A percentile compares a stretch with the other conserved stretches of the same genome.
phyloP scores from a whole-genome alignment of 257 asterid genomes.

The Solanum sitiens region DNA sequence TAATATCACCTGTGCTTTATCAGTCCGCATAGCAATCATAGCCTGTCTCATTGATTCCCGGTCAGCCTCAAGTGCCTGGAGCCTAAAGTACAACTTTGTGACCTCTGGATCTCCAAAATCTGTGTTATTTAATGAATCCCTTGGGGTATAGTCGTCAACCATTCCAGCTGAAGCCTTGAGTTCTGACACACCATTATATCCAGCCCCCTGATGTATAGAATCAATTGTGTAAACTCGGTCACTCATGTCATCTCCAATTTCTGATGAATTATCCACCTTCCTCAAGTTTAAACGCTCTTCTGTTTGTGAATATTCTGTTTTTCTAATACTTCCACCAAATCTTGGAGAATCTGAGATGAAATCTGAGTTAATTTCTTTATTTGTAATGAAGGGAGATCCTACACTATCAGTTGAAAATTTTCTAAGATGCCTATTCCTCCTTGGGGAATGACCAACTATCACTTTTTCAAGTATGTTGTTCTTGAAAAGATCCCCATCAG shows the following conservation, averaged over 20 bases:
- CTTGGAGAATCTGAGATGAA: constrained; percentile 47
- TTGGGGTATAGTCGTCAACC: constrained; percentile 55
- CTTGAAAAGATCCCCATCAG: constrained; percentile 46
- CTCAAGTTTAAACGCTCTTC: constrained; percentile 44
- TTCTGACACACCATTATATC: constrained; percentile 23
- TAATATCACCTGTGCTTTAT: constrained; percentile 79
- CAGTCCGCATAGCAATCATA: constrained; percentile 73
- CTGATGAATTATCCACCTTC: constrained; percentile 52
- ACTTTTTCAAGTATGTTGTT: constrained; percentile 67
- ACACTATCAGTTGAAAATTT: constrained; percentile 52
- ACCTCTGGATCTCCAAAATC: constrained; percentile 56
- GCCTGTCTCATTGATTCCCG: constrained; percentile 97
- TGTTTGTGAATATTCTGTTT: constrained; percentile 36
- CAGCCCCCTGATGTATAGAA: constrained; percentile 55
- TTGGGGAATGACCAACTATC: constrained; percentile 82
- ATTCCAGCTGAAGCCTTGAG: constrained; percentile 44
- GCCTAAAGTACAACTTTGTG: constrained; percentile 78
- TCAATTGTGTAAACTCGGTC: constrained; percentile 90
- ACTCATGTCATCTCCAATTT: constrained; percentile 61
- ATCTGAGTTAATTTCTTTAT: constrained; percentile 44
- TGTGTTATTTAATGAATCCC: constrained; percentile 31
- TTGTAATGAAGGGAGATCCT: constrained; percentile 29
- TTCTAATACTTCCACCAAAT: constrained; percentile 43
- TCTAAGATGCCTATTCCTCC: constrained; percentile 39
- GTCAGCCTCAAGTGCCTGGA: constrained; percentile 97